phyloP scores from a whole-genome alignment of 176 grass and related monocot genomes.

The Aegilops speltoides region DNA sequence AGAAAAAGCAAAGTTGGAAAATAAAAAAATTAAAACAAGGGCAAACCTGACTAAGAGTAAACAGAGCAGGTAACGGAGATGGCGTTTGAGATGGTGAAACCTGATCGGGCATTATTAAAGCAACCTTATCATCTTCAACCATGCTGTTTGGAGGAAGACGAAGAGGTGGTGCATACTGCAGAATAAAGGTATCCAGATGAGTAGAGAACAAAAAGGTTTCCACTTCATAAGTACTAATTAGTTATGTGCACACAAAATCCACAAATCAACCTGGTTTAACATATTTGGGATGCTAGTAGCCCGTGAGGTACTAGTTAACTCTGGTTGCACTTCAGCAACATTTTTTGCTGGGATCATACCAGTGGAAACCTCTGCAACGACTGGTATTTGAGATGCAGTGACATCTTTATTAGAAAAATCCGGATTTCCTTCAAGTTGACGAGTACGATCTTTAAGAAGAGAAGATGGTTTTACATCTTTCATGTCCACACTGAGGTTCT shows the following conservation, averaged over 20 bases:
- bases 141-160: conserved; percentile 67
- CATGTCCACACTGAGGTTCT: conserved; percentile 92
- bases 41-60: conserved; percentile 87
- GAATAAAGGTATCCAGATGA: conserved; percentile 33
- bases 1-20: conserved; percentile 1
- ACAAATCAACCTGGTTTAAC: conserved; percentile 57
- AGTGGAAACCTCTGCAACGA: conserved; percentile 52
- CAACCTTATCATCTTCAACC: conserved; percentile 86
- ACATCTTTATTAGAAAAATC: conserved; percentile 99
- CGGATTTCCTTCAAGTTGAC: conserved; percentile 83
- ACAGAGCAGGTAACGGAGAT: conserved; percentile 62
- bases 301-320: conserved; percentile 65
- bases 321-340: conserved; percentile 72
- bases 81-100: conserved; percentile 60
- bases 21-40: conserved; percentile 8
- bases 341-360: conserved; percentile 53
- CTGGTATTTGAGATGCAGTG: conserved; percentile 53
- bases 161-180: conserved; percentile 73
- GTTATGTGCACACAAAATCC: neutral
- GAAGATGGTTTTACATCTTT: conserved; percentile 94
- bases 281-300: conserved; percentile 64
- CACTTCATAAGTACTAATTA: neutral
- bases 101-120: conserved; percentile 85
- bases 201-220: neutral
- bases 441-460: conserved; percentile 76